Evolutionary conservation across 73 alveolate species (phyloP).

Genomic region (Stentor coeruleus): DNA sequence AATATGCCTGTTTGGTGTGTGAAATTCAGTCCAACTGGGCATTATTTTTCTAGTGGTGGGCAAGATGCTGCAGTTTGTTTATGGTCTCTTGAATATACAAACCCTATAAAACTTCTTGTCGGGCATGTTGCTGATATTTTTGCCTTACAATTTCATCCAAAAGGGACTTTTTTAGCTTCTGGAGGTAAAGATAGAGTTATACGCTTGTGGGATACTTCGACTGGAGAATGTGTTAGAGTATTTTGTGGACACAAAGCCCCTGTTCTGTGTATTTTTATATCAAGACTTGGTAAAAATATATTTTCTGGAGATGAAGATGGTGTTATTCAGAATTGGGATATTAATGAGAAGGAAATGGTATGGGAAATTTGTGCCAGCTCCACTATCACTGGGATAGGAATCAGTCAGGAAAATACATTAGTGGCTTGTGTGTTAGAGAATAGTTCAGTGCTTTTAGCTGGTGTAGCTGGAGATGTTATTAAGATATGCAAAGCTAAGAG

Average conservation of each 20-base stretch:
- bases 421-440: background rate
- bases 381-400: background rate
- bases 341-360: conserved; percentile 46
- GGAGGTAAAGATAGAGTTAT: conserved; percentile 87
- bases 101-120: conserved; percentile 64
- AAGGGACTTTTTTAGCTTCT: conserved; percentile 78
- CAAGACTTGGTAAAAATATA: conserved; percentile 73
- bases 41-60: conserved; percentile 81
- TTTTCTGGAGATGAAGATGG: conserved; percentile 79
- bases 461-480: background rate
- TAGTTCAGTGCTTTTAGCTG: background rate
- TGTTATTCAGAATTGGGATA: conserved; percentile 59
- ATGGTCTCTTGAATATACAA: conserved; percentile 69
- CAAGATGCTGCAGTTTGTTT: conserved; percentile 77
- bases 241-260: conserved; percentile 68
- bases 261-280: conserved; percentile 64
- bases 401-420: background rate
- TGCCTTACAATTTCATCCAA: conserved; percentile 86
- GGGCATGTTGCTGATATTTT: conserved; percentile 91
- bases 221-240: conserved; percentile 85
- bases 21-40: conserved; percentile 82
- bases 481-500: background rate
- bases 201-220: conserved; percentile 62
- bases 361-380: background rate
- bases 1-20: conserved; percentile 80